A percentile compares a stretch with the other conserved stretches of the same genome.
These are phyloP conservation scores for Diatrype stigma DNA, from an alignment of 2,329 filamentous ascomycete species.

Conservation along the genomic window DNA sequence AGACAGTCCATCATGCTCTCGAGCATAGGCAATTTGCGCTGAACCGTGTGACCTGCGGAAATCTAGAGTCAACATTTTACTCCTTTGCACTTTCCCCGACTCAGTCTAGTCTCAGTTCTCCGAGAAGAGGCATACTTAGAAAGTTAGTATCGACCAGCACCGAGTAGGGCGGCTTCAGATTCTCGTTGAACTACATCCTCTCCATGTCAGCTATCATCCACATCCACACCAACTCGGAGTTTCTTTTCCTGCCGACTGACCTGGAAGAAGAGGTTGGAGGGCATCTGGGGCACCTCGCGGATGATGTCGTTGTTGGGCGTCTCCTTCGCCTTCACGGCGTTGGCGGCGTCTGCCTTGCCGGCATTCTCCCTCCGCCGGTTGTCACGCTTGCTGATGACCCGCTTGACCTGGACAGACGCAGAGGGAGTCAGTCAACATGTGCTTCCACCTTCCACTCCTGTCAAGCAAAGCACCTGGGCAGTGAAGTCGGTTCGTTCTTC, in stretches of 20 bases:
- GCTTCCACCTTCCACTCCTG: too few species aligned
- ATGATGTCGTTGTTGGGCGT: conserved; percentile 57
- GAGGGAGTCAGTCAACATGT: not conserved
- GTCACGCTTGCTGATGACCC: conserved; percentile 78
- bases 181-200: conserved; percentile 69
- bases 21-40: conserved; percentile 82
- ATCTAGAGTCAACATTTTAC: conserved; percentile 63
- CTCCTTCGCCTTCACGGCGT: conserved; percentile 55
- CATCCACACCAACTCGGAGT: too few species aligned
- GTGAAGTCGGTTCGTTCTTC: too few species aligned
- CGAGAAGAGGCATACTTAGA: not conserved
- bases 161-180: conserved; percentile 76
- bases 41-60: conserved; percentile 75
- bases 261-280: conserved; percentile 81
- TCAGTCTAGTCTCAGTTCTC: not conserved
- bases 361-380: conserved; percentile 78
- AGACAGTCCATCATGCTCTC: conserved; percentile 86
- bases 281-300: conserved; percentile 76
- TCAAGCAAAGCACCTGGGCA: too few species aligned
- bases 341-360: conserved; percentile 55
- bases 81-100: too few species aligned
- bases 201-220: too few species aligned
- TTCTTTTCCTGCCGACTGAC: too few species aligned
- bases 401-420: conserved; percentile 56
- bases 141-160: conserved; percentile 58